Evolutionary conservation across 768 basidiomycete genomes (phyloP).

Genomic region (Floccularia luteovirens): DNA sequence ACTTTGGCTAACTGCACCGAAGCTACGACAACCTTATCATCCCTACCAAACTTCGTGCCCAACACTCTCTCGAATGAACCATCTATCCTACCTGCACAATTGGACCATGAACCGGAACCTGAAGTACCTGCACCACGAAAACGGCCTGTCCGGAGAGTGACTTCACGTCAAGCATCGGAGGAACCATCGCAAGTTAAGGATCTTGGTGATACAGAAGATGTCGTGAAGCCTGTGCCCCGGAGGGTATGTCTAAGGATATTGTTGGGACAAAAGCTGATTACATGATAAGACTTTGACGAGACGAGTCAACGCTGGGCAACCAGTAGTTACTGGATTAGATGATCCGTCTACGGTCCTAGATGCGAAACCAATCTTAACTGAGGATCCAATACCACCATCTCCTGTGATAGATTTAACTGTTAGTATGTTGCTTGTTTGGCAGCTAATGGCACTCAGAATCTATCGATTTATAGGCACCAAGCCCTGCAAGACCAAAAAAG

Average conservation of each 20-base stretch:
- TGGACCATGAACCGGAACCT: slow-evolving; percentile 8
- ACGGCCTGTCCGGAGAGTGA: too few species aligned
- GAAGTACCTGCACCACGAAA: slow-evolving; percentile 19
- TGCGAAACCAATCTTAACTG: slow-evolving; percentile 17
- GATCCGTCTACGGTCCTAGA: slow-evolving; percentile 33
- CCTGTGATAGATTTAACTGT: slow-evolving; percentile 14
- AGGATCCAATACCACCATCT: slow-evolving; percentile 9
- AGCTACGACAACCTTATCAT: slow-evolving; percentile 17
- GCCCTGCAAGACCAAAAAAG: slow-evolving; percentile 27
- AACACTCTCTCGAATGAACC: slow-evolving; percentile 49
- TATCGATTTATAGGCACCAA: slow-evolving; percentile 25
- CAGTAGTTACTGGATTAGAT: slow-evolving; percentile 34
- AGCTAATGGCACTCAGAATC: too few species aligned
- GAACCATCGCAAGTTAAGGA: slow-evolving; percentile 23
- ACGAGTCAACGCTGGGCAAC: slow-evolving; percentile 27
- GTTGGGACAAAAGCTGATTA: too few species aligned
- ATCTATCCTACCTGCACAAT: slow-evolving; percentile 26
- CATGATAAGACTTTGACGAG: slow-evolving; percentile 32
- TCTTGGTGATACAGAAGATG: neutral
- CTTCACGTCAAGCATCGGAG: too few species aligned
- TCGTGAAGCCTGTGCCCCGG: too few species aligned
- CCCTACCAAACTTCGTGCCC: slow-evolving; percentile 40
- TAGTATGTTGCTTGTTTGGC: slow-evolving; percentile 2
- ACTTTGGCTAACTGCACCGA: neutral
- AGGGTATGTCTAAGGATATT: too few species aligned